Conservation (phyloP, 768 basidiomycete species). For the Tulasnella sp. region DNA sequence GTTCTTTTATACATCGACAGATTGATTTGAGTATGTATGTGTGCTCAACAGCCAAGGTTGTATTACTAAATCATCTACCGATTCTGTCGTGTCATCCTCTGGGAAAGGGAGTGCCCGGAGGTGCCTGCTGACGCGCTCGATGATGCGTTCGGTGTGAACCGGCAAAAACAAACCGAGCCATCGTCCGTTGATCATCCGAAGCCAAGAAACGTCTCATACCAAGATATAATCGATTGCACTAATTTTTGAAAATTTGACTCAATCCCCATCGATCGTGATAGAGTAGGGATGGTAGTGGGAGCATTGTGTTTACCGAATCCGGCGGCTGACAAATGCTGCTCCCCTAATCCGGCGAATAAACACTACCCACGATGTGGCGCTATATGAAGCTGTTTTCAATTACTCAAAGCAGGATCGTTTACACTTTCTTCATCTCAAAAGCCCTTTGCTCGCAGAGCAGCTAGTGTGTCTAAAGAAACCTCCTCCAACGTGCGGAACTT, state of each 20-base stretch:
- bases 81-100: background rate
- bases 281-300: too few species aligned
- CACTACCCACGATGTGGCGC: background rate
- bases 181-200: background rate
- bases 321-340: background rate
- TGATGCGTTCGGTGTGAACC: background rate
- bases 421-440: background rate
- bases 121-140: background rate
- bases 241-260: too few species aligned
- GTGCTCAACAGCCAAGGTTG: background rate
- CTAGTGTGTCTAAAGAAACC: constrained; percentile 4
- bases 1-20: background rate
- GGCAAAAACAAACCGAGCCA: background rate
- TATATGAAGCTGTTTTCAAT: background rate
- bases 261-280: too few species aligned
- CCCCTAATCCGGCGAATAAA: background rate
- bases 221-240: too few species aligned
- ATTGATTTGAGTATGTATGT: background rate
- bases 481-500: constrained; percentile 18
- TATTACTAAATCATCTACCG: background rate
- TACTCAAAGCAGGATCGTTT: background rate
- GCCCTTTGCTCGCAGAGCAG: background rate
- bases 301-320: too few species aligned
- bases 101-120: background rate
- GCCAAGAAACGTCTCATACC: too few species aligned